Percentiles rank a stretch among this genome's conserved stretches.
phyloP scores from a whole-genome alignment of 2,329 filamentous ascomycete species.

The Fusarium brachygibbosum region DNA sequence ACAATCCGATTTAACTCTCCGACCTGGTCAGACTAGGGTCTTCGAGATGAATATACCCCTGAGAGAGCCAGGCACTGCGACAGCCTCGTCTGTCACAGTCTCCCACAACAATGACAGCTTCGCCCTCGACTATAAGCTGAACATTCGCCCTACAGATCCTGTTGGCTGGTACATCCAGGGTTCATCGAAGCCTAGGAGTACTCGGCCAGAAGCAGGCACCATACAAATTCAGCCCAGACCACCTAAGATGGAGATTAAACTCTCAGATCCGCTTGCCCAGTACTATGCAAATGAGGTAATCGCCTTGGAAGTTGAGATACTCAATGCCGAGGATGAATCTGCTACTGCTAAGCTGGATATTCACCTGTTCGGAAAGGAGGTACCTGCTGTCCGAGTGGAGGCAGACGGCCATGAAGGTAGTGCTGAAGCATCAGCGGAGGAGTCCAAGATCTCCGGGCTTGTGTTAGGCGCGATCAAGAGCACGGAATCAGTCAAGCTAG shows the following conservation, averaged over 20 bases:
- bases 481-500: conserved; percentile 58
- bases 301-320: conserved; percentile 74
- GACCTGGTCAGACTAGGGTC: conserved; percentile 75
- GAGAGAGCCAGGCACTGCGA: conserved; percentile 84
- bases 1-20: conserved; percentile 73
- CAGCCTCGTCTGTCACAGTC: conserved; percentile 73
- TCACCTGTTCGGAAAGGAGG: conserved; percentile 71
- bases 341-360: conserved; percentile 79
- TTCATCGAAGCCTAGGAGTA: conserved; percentile 60
- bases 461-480: conserved; percentile 63
- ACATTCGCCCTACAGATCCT: conserved; percentile 59
- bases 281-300: conserved; percentile 90
- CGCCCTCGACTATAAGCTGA: conserved; percentile 74
- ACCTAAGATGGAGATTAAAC: conserved; percentile 85
- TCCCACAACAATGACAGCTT: conserved; percentile 75
- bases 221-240: conserved; percentile 88
- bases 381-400: conserved; percentile 62
- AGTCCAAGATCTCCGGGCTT: conserved; percentile 59
- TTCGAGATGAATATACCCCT: conserved; percentile 80
- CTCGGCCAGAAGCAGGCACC: conserved; percentile 64
- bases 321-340: conserved; percentile 87
- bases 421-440: conserved; percentile 56
- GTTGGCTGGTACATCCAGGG: conserved; percentile 65
- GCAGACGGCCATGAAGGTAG: conserved; percentile 53
- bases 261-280: conserved; percentile 73